A percentile compares a stretch with the other conserved stretches of the same genome.
phyloP scores from a whole-genome alignment of 352 stramenopile species.

The Pythium brachiatum region DNA sequence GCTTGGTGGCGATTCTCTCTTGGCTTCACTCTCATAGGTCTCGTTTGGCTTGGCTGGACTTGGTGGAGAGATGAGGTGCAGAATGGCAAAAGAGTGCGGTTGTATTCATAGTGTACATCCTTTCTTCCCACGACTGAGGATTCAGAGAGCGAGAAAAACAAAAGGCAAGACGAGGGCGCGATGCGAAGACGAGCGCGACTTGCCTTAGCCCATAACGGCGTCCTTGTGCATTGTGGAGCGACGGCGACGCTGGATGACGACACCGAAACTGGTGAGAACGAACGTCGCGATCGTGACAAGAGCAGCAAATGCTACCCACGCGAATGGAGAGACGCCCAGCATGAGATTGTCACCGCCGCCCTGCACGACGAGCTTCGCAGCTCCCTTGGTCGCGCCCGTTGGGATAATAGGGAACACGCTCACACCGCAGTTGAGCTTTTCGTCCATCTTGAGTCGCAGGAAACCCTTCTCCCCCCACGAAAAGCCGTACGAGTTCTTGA shows the following conservation, averaged over 20 bases:
- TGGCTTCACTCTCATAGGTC: slow-evolving; percentile 61
- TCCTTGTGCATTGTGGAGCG: slow-evolving; percentile 17
- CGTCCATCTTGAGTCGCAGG: slow-evolving; percentile 57
- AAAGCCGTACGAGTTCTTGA: slow-evolving; percentile 82
- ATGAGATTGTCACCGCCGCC: slow-evolving; percentile 44
- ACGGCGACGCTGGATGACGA: slow-evolving; percentile 27
- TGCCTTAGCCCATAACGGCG: slow-evolving; percentile 6
- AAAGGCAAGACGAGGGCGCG: neutral
- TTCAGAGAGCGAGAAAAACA: neutral
- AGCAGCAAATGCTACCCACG: slow-evolving; percentile 31
- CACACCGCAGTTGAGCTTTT: slow-evolving; percentile 76
- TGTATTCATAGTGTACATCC: slow-evolving; percentile 2
- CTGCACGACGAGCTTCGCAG: slow-evolving; percentile 45
- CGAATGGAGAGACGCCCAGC: slow-evolving; percentile 29
- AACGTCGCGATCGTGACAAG: slow-evolving; percentile 25
- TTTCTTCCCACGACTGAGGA: neutral
- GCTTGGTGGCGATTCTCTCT: slow-evolving; percentile 55
- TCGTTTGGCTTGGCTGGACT: slow-evolving; percentile 38
- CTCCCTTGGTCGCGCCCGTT: slow-evolving; percentile 43
- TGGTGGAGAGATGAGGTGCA: too few relatives aligned
- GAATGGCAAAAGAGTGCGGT: neutral
- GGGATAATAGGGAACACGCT: slow-evolving; percentile 74
- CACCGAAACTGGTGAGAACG: slow-evolving; percentile 30
- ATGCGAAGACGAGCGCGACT: neutral
- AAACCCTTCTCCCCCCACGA: slow-evolving; percentile 75